Evolutionary conservation across 805 yeast species (phyloP), one percentile per base, ranked within the genome.

Genomic region (Monosporozyma servazzii): DNA sequence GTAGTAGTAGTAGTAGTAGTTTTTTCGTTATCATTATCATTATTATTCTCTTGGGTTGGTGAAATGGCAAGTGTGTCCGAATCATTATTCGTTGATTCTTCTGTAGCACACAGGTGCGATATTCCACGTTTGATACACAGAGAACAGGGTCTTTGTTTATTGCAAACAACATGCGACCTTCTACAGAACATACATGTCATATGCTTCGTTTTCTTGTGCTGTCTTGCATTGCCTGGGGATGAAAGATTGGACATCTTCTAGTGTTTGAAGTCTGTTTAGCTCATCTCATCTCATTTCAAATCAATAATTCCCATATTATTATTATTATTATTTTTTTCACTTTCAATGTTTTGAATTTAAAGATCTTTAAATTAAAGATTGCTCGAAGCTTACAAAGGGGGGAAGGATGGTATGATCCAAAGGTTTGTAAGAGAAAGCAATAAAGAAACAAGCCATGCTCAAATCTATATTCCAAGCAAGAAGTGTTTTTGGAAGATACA

Each of bases 161-260:
- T 96, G 69, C 98, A 90, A 30, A 88, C 86, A 90, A 90, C 87
- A 66, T 90, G 98, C 0, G 96, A 87, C 50, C 98, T 73, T 40
- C 96, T 78, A 65, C 97, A 90, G 63, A 86, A 90, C 1, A 90
- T 85, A 69, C 98, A 90, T 0, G 98, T 95, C 52, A 51, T 60
- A 36, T 52, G 40, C 8, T 43, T 41, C 37, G 40, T 47, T 43
- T 55, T 48, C 44, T 42, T 30, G 17, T 9, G 21, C 17, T 18
- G 41, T 37, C 21, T 41, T 2, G 7, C n/a, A 33, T 17, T n/a
- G 36, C 5, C 43, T 47, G 33, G 29, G 45, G 49, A 42, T 45
- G 17, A 10, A 17, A 21, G 11, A 18, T 25, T 40, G n/a, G 30
- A 47, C n/a, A 30, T 29, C 15, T 1, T 30, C 25, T 7, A n/a